Conservation (phyloP, 2,329 filamentous ascomycete genomes). For the Cercospora citrullina region DNA sequence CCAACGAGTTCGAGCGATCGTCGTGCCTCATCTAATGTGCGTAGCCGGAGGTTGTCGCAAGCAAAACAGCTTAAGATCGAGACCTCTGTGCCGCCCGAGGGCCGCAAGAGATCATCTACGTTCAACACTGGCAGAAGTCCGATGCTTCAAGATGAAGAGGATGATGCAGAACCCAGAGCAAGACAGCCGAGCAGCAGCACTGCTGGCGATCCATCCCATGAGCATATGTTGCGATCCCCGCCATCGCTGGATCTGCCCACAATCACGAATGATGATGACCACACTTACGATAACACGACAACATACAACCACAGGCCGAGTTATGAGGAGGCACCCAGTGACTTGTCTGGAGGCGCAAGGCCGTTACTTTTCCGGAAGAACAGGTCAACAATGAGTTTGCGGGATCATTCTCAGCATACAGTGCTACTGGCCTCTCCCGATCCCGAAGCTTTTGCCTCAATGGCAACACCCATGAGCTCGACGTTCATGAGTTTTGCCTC, state of each 20-base stretch:
- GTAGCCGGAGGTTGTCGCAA: conserved; percentile 76
- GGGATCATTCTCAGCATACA: conserved; percentile 60
- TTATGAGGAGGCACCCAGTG: conserved; percentile 31
- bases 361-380: conserved; percentile 48
- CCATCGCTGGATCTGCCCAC: conserved; percentile 34
- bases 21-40: conserved; percentile 32
- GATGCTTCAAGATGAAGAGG: conserved; percentile 24
- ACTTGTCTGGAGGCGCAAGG: conserved; percentile 26
- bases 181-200: conserved; percentile 23
- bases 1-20: conserved; percentile 26
- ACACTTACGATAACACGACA: conserved; percentile 18
- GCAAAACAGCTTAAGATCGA: conserved; percentile 86
- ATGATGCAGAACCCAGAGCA: conserved; percentile 25
- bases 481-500: conserved; percentile 58
- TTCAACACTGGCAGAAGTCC: conserved; percentile 34
- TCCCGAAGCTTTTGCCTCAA: conserved; percentile 65
- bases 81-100: conserved; percentile 53
- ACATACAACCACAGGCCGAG: conserved; percentile 27
- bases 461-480: conserved; percentile 69
- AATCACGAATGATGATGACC: conserved; percentile 18
- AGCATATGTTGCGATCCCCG: conserved; percentile 35
- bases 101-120: conserved; percentile 36
- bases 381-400: conserved; percentile 62
- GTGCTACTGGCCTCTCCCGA: conserved; percentile 65
- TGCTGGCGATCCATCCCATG: conserved; percentile 32